Base-by-base conservation (phyloP, 306 rosid genomes). In the Coriaria nepalensis region DNA sequence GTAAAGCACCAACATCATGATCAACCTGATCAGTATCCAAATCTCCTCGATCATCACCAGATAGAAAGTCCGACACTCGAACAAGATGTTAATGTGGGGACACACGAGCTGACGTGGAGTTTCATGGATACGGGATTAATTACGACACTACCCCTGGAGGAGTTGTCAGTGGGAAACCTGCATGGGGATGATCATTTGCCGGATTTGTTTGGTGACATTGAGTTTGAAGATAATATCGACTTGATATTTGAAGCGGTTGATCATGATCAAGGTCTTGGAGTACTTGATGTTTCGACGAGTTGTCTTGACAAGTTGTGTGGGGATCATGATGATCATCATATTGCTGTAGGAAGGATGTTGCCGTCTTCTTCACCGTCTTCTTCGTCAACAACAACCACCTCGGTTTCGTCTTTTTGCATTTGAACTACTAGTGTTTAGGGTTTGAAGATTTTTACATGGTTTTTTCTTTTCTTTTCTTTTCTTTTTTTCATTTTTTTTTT, bases 211-310 rank as follows among this genome's bases (percentile, higher is more conserved):
- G 78, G 66, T 2, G 75, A 58, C 45, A 32, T 55, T 8, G 64
- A 61, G 3, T 83, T 81, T 9, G 95, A 76, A 46, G 97, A 84
- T 0, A 70, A 78, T 56, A 75, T 84, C 20, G 77, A 78, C 36
- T 34, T 71, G 36, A 61, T 77, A 34, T 78, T 81, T 14, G 79
- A 59, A 37, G 47, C 67, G 10, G 73, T 58, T 6, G 62, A 71
- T 2, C 61, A 58, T 11, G 47, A 49, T 44, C 53, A 56, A 4
- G 54, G 53, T 9, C 37, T 40, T 47, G 62, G 54, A 9, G 52
- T n/a, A 37, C 63, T 48, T 52, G 74, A 51, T 42, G 71, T 37
- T 9, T 55, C 47, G 10, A 45, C 40, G n/a, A n/a, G n/a, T n/a
- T n/a, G 53, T 9, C 37, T 40, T 47, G 62, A 51, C 29, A 20